Evolutionary conservation across 2,329 filamentous ascomycete species (phyloP).

Genomic region (Colletotrichum lentis): DNA sequence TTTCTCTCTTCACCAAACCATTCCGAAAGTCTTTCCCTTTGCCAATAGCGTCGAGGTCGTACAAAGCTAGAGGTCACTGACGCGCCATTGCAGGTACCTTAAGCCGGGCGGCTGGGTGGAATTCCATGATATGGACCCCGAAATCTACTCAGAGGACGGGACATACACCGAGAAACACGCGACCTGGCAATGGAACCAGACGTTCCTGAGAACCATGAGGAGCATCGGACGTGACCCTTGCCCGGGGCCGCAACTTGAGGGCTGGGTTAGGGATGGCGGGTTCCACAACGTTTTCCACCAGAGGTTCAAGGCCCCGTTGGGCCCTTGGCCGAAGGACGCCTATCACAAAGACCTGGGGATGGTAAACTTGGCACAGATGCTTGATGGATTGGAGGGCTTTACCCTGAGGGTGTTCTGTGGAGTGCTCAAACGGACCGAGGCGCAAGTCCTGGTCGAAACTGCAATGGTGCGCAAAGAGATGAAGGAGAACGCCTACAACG

Average conservation of each 20-base stretch:
- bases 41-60: too few relatives aligned
- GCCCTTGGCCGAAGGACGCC: constrained; percentile 49
- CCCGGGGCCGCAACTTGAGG: constrained; percentile 42
- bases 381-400: constrained; percentile 42
- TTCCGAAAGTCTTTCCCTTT: too few relatives aligned
- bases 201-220: constrained; percentile 39
- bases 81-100: background rate
- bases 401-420: constrained; percentile 44
- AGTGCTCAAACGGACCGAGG: constrained; percentile 42
- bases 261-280: constrained; percentile 50
- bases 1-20: too few relatives aligned
- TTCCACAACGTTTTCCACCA: constrained; percentile 48
- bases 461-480: constrained; percentile 45
- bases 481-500: constrained; percentile 42
- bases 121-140: constrained; percentile 40
- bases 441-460: constrained; percentile 44
- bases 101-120: constrained; percentile 47
- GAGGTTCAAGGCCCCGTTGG: constrained; percentile 46
- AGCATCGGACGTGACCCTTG: constrained; percentile 44
- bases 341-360: constrained; percentile 45
- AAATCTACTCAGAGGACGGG: constrained; percentile 41
- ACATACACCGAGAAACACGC: constrained; percentile 26
- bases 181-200: constrained; percentile 35
- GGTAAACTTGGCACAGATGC: constrained; percentile 35
- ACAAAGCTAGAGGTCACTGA: too few relatives aligned